These are phyloP conservation scores for Geotrichum bryndzae DNA, from an alignment of 1,139 yeast genomes.

Conservation along the genomic window DNA sequence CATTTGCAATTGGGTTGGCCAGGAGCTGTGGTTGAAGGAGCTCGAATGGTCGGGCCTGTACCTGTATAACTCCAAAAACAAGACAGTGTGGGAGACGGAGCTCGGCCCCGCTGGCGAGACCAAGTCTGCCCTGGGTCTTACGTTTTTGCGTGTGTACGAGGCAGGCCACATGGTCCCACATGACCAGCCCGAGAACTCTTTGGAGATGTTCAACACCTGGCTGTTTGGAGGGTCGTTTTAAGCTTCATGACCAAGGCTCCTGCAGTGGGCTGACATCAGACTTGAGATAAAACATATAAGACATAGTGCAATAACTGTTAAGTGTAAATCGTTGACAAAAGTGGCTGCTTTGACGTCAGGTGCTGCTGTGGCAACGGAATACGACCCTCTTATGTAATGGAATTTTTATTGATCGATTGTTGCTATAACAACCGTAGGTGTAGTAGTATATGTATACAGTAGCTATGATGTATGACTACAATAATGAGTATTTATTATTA, in stretches of 20 bases:
- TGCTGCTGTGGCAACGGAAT: too few relatives aligned
- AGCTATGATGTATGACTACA: too few relatives aligned
- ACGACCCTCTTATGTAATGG: too few relatives aligned
- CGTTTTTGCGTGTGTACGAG: slow-evolving; percentile 57
- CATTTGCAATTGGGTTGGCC: slow-evolving; percentile 89
- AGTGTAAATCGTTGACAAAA: too few relatives aligned
- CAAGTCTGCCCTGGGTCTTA: slow-evolving; percentile 51
- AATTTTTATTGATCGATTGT: neutral
- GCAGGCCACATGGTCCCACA: slow-evolving; percentile 74
- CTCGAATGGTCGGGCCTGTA: slow-evolving; percentile 53
- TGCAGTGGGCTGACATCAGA: neutral
- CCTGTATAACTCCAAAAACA: slow-evolving; percentile 31
- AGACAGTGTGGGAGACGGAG: slow-evolving; percentile 36
- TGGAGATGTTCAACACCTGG: slow-evolving; percentile 57
- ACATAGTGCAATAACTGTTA: too few relatives aligned
- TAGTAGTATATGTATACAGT: too few relatives aligned
- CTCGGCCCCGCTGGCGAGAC: slow-evolving; percentile 50
- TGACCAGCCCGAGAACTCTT: slow-evolving; percentile 69
- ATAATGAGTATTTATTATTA: too few relatives aligned
- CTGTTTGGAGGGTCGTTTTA: neutral
- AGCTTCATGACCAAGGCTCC: neutral
- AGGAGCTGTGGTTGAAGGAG: slow-evolving; percentile 67
- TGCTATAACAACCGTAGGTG: neutral
- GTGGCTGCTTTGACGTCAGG: neutral
- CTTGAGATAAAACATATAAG: neutral